Conservation (phyloP, 164 flowering plant genomes). For the Cinnamomum micranthum region DNA sequence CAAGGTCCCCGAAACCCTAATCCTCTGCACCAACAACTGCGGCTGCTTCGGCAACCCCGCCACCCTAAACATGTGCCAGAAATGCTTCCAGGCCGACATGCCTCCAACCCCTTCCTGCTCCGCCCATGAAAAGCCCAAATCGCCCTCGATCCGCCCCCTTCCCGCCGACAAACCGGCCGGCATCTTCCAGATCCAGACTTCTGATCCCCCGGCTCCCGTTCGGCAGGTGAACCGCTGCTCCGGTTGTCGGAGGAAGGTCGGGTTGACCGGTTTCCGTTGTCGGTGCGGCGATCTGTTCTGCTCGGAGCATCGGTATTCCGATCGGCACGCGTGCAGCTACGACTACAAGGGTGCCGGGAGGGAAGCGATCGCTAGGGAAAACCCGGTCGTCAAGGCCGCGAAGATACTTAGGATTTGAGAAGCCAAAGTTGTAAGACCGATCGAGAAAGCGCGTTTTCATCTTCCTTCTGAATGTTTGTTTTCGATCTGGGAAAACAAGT, state of each 20-base stretch:
- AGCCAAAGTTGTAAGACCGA: neutral
- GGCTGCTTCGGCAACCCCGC: constrained; percentile 26
- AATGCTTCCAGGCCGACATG: constrained; percentile 25
- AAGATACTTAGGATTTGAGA: constrained; percentile 36
- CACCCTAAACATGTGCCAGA: constrained; percentile 30
- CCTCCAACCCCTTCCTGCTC: constrained; percentile 12
- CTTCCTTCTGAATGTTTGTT: neutral
- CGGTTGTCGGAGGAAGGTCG: constrained; percentile 37
- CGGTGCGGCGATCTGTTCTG: constrained; percentile 53
- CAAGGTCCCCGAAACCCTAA: constrained; percentile 26
- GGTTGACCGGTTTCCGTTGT: constrained; percentile 47
- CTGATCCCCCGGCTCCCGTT: constrained; percentile 1
- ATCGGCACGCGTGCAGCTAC: constrained; percentile 37
- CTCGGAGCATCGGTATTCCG: constrained; percentile 39
- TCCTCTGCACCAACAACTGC: constrained; percentile 27
- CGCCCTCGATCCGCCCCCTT: constrained; percentile 6
- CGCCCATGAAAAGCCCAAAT: neutral
- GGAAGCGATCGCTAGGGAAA: constrained; percentile 40
- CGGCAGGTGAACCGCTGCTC: constrained; percentile 39
- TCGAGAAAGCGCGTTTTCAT: neutral
- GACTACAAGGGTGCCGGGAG: constrained; percentile 42
- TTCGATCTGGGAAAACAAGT: neutral
- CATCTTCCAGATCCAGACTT: neutral
- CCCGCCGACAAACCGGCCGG: constrained; percentile 6
- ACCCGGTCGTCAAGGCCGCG: constrained; percentile 48